Evolutionary conservation across 441 rosid genomes (phyloP), one percentile per base, ranked within the genome.

Genomic region (Theobroma grandiflorum): DNA sequence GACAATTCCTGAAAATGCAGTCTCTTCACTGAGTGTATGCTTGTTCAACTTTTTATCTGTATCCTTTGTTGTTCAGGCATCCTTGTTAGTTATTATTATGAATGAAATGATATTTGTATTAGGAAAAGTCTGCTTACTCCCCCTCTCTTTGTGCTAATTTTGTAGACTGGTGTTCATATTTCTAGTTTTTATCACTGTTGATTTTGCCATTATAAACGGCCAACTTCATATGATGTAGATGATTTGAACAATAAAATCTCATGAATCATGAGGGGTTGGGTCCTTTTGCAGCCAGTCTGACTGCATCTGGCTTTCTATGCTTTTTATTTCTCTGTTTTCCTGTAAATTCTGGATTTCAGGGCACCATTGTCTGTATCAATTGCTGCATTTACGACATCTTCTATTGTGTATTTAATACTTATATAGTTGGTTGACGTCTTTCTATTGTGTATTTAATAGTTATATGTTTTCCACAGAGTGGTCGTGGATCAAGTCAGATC

Each of bases 391-490:
- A 14, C 2, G 0, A 35, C 6, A 11, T 7, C 15, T 43, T 15
- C 20, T 74, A 26, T 59, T 20, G 47, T 20, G 37, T 57, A 42
- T 77, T 77, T 77, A 20, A 47, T 5, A 37, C 72, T 76, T 8
- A 42, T 76, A 4, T 49, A n/a, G 72, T 20, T 20, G 63, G 40
- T 14, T 12, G 79, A 66, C 12, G 12, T 22, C 40, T 35, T 76
- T 14, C 20, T 26, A 15, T 50, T 61, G 69, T 50, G 50, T 74
- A 73, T 73, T 20, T 67, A 61, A 16, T 59, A 50, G 73, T 72
- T 16, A 50, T 57, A 64, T 84, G 74, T 73, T 81, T 84, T 63
- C 43, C 84, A 88, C 92, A 90, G 93, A 64, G 90, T 61, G 86
- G 83, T 40, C 84, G 73, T 77, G 86, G 91, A 80, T 78, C 81